These are phyloP conservation scores for Aspergillus ostianus DNA, from an alignment of 495 filamentous ascomycete species.

Conservation along the genomic window DNA sequence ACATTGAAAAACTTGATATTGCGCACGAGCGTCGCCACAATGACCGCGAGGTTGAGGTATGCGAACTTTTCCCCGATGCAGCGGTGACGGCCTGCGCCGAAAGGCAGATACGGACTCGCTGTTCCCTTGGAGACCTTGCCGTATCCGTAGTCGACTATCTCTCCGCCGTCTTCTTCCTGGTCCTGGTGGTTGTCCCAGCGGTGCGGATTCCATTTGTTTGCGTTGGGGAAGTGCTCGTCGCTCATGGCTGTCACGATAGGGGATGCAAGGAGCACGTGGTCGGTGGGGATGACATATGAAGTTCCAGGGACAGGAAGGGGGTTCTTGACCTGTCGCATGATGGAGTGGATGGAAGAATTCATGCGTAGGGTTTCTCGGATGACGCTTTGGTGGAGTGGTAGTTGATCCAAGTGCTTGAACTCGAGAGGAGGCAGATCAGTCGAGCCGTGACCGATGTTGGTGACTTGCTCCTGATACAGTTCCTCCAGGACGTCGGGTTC, in stretches of 20 bases:
- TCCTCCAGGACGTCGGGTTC: conserved; percentile 70
- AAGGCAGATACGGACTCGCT: conserved; percentile 84
- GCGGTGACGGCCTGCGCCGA: conserved; percentile 88
- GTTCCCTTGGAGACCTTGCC: conserved; percentile 89
- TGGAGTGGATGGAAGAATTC: conserved; percentile 79
- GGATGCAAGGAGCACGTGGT: conserved; percentile 75
- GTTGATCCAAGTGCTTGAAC: conserved; percentile 66
- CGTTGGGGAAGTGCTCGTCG: conserved; percentile 74
- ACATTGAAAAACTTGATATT: conserved; percentile 71
- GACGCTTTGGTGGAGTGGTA: conserved; percentile 66
- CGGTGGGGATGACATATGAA: conserved; percentile 71
- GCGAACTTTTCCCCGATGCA: conserved; percentile 99
- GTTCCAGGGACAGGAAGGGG: conserved; percentile 78
- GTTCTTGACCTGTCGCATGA: conserved; percentile 80
- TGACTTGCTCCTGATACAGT: conserved; percentile 71
- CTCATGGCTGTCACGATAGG: conserved; percentile 74
- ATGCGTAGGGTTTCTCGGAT: conserved; percentile 80
- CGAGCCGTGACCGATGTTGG: conserved; percentile 54
- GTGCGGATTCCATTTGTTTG: conserved; percentile 79
- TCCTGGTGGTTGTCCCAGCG: conserved; percentile 69
- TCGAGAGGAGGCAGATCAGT: conserved; percentile 54
- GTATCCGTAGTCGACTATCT: conserved; percentile 86
- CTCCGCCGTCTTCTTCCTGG: conserved; percentile 56
- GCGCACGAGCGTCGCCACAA: conserved; percentile 75
- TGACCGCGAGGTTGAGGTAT: conserved; percentile 84